Evolutionary conservation across 257 asterid genomes (phyloP), one percentile per base, ranked within the genome.

Genomic region (Solanum gandarillasii): DNA sequence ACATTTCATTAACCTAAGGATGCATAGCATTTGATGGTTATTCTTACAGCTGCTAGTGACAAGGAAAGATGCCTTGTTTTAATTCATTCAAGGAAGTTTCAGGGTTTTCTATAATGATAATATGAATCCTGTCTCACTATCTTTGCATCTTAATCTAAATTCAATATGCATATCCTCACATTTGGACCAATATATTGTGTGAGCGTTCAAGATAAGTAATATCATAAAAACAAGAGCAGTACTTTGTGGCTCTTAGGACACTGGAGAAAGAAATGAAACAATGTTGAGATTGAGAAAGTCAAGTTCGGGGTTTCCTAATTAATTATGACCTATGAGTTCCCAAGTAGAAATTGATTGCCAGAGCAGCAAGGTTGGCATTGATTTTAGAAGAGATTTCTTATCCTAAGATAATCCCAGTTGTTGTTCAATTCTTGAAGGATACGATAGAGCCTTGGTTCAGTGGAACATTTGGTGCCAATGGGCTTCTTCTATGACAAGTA

Each of bases 341-440:
- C 68, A 58, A 21, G 27, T 58, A 58, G 65, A 97, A 97, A 84
- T 87, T 95, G 89, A 90, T 97, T 60, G 98, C 98, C 18, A 90
- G 98, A 88, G 99, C 98, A 46, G 98, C 98, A 34, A 96, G 98
- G 86, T 91, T 95, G 58, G 99, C 95, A 35, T 89, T 97, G 85
- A 95, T 95, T 88, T 96, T 98, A 48, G 99, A 97, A 86, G 99
- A 97, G 91, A 95, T 95, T 70, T 67, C 87, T 65, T 91, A 88
- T 72, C 92, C 84, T 29, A 97, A 93, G 55, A 98, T 94, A 38
- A 91, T 93, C 36, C 98, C 97, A 7, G 84, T 91, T n/a, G 89
- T 95, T 83, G 90, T 86, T 91, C 90, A 91, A 89, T 95, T 92
- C 91, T 92, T 95, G 94, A 95, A 95, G 93, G 94, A 92, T 52